Evolutionary conservation across 305 asterid species (phyloP).

Genomic region (Fraxinus floribunda): DNA sequence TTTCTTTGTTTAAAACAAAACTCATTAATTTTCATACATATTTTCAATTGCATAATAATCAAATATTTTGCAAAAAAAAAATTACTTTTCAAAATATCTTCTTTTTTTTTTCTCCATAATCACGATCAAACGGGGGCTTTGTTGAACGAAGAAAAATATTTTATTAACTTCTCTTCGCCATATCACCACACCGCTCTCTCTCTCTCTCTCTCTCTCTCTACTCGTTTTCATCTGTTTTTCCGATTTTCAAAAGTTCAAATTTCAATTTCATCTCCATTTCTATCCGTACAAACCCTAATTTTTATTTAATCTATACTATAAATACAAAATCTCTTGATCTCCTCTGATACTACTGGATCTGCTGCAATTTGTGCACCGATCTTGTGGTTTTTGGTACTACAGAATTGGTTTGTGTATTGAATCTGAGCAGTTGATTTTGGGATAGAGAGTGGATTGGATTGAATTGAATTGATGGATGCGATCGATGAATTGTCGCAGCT

Average conservation of each 20-base stretch:
- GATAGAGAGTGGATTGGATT: slow-evolving; percentile 30
- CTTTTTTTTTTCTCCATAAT: too few relatives aligned
- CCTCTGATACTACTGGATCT: slow-evolving; percentile 39
- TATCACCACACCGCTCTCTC: neutral
- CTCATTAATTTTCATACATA: too few relatives aligned
- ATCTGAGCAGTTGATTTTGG: slow-evolving; percentile 19
- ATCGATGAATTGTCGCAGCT: slow-evolving; percentile 87
- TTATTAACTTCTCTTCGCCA: slow-evolving; percentile 15
- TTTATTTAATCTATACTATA: neutral
- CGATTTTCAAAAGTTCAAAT: slow-evolving; percentile 30
- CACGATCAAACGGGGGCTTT: too few relatives aligned
- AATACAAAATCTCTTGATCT: slow-evolving; percentile 33
- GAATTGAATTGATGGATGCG: slow-evolving; percentile 65
- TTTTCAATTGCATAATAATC: too few relatives aligned
- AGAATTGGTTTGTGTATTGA: slow-evolving; percentile 12
- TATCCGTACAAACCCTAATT: slow-evolving; percentile 30
- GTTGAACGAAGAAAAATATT: neutral
- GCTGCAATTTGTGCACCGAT: slow-evolving; percentile 39
- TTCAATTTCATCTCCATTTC: slow-evolving; percentile 20
- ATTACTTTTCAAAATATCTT: too few relatives aligned
- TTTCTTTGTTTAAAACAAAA: too few relatives aligned
- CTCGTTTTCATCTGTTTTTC: slow-evolving; percentile 16
- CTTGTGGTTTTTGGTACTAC: slow-evolving; percentile 29
- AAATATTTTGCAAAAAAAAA: too few relatives aligned
- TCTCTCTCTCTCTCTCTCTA: neutral